Conservation (phyloP, 2,329 filamentous ascomycete species). For the Talaromyces sp. region DNA sequence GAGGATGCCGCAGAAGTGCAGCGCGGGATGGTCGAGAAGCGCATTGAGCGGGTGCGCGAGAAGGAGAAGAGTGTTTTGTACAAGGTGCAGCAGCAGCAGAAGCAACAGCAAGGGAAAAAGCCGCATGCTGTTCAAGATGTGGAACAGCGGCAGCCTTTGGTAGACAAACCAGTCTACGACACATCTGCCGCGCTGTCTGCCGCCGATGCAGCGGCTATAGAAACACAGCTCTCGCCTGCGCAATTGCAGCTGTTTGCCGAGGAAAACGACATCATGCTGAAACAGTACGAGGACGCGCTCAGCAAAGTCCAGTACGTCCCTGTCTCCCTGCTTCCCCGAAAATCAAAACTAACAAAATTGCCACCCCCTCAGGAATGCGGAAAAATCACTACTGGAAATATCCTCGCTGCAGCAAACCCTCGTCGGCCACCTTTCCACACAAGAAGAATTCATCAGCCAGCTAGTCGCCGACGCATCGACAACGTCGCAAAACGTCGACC, state of each 20-base stretch:
- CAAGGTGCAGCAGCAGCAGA: constrained; percentile 40
- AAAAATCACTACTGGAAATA: constrained; percentile 88
- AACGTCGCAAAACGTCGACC: constrained; percentile 79
- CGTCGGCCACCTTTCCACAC: constrained; percentile 75
- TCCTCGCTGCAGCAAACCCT: constrained; percentile 86
- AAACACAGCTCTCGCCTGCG: constrained; percentile 66
- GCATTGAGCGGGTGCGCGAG: constrained; percentile 78
- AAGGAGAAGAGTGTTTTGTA: constrained; percentile 82
- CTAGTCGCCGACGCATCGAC: constrained; percentile 76
- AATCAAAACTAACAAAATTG: background rate
- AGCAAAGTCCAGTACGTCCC: constrained; percentile 80
- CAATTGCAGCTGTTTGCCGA: constrained; percentile 90
- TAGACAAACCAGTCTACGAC: constrained; percentile 12
- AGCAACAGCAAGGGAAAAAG: background rate
- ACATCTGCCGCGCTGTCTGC: constrained; percentile 21
- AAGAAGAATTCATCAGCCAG: constrained; percentile 84
- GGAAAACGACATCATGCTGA: constrained; percentile 88
- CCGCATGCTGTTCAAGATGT: background rate
- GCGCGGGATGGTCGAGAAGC: constrained; percentile 86
- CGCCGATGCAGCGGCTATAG: constrained; percentile 34
- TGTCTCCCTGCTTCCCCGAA: background rate
- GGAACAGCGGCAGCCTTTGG: constrained; percentile 19
- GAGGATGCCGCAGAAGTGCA: constrained; percentile 74
- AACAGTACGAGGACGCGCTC: constrained; percentile 88
- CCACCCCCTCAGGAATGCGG: constrained; percentile 67